These are phyloP conservation scores for Colletotrichum sp. DNA, from an alignment of 2,329 filamentous ascomycete species.

Conservation along the genomic window DNA sequence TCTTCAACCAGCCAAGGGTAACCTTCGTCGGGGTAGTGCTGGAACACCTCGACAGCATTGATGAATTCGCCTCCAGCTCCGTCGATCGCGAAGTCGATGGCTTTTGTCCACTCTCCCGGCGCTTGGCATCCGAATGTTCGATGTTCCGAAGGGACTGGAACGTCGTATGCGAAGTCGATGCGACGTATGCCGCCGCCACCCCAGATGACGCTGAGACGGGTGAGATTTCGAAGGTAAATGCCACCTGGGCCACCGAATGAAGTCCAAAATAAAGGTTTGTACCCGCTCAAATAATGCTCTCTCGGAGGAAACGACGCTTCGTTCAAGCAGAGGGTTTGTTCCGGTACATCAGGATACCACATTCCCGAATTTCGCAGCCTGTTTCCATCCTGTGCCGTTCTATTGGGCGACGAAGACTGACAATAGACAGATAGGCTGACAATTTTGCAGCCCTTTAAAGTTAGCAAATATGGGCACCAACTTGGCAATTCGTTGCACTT, in stretches of 20 bases:
- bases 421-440: neutral
- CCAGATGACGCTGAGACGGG: neutral
- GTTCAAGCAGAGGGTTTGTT: neutral
- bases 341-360: neutral
- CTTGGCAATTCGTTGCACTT: neutral
- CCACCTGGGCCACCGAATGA: neutral
- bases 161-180: neutral
- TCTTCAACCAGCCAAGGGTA: neutral
- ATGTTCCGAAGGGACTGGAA: neutral
- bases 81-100: neutral
- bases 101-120: neutral
- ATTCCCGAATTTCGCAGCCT: neutral
- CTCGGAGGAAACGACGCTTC: neutral
- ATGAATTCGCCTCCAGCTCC: neutral
- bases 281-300: neutral
- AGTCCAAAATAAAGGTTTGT: neutral
- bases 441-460: neutral
- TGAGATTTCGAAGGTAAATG: neutral
- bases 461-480: neutral
- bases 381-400: neutral
- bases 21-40: neutral
- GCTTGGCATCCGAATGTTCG: neutral
- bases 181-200: neutral
- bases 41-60: neutral
- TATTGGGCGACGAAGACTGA: neutral